A percentile compares a stretch with the other conserved stretches of the same genome.
Evolutionary conservation across 371 early-diverging fungal genomes (phyloP).

Genomic region (Mucor indicus): DNA sequence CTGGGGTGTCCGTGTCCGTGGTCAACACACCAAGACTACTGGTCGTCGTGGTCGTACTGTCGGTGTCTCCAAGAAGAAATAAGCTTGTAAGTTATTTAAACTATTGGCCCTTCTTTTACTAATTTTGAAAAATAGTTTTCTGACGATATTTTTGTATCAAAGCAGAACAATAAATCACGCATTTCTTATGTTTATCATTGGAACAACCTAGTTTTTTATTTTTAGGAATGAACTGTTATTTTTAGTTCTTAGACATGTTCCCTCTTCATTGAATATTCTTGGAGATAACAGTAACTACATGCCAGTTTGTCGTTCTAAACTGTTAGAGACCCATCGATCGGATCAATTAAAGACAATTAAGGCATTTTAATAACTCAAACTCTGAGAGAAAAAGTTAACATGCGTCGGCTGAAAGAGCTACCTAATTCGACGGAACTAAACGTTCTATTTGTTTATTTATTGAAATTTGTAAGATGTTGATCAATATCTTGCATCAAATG

Average conservation of each 20-base stretch:
- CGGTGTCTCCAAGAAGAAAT: slow-evolving; percentile 98
- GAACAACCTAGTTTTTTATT: not conserved
- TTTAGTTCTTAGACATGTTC: too few relatives aligned
- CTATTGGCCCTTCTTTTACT: too few relatives aligned
- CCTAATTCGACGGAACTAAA: not conserved
- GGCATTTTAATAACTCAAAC: not conserved
- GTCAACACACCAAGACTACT: slow-evolving; percentile 98
- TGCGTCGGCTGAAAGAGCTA: not conserved
- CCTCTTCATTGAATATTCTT: too few relatives aligned
- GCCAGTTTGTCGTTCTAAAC: too few relatives aligned
- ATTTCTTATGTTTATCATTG: not conserved
- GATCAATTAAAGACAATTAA: too few relatives aligned
- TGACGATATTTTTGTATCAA: not conserved
- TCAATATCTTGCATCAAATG: slow-evolving; percentile 7
- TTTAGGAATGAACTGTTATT: not conserved
- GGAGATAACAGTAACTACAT: too few relatives aligned
- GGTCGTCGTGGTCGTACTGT: slow-evolving; percentile 97
- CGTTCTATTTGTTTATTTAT: too few relatives aligned
- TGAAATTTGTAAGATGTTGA: too few relatives aligned
- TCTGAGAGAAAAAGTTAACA: not conserved
- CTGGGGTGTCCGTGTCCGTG: slow-evolving; percentile 95
- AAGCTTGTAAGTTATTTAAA: slow-evolving; percentile 16
- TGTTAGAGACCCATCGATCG: too few relatives aligned
- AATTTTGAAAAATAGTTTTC: too few relatives aligned
- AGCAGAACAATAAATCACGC: not conserved